phyloP scores from a whole-genome alignment of 163 green algal genomes.

The Scenedesmus sp. region DNA sequence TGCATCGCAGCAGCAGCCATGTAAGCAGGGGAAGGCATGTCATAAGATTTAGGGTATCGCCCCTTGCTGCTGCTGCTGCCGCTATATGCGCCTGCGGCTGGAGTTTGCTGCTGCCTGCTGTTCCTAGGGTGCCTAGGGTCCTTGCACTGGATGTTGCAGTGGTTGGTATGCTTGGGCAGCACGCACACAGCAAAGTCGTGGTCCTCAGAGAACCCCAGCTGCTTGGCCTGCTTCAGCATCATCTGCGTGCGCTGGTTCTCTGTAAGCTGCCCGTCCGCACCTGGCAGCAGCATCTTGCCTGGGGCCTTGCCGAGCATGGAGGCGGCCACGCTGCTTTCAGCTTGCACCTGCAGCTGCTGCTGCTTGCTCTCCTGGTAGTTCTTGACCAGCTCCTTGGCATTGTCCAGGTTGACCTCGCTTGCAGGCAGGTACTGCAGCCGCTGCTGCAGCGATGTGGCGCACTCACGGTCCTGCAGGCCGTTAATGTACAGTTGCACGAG shows the following conservation, averaged over 20 bases:
- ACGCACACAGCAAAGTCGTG: background rate
- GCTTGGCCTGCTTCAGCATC: background rate
- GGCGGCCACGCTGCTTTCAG: background rate
- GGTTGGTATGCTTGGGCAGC: background rate
- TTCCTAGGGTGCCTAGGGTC: background rate
- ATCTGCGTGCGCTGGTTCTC: background rate
- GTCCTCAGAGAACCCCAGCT: background rate
- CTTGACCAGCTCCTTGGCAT: background rate
- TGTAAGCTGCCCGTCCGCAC: background rate
- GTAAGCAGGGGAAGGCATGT: background rate
- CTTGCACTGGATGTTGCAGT: background rate
- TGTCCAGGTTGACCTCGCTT: background rate
- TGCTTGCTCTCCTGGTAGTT: background rate
- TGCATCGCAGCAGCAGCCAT: background rate
- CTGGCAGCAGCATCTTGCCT: background rate
- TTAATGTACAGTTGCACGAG: background rate
- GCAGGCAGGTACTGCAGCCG: background rate
- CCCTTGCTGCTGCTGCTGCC: background rate
- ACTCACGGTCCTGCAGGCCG: background rate
- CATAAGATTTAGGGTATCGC: background rate
- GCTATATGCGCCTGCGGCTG: background rate
- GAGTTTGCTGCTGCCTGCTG: background rate
- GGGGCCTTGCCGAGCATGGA: background rate
- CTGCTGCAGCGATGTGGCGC: background rate
- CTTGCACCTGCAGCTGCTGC: background rate